phyloP scores from a whole-genome alignment of 768 basidiomycete genomes.

The Lentinula aciculospora region DNA sequence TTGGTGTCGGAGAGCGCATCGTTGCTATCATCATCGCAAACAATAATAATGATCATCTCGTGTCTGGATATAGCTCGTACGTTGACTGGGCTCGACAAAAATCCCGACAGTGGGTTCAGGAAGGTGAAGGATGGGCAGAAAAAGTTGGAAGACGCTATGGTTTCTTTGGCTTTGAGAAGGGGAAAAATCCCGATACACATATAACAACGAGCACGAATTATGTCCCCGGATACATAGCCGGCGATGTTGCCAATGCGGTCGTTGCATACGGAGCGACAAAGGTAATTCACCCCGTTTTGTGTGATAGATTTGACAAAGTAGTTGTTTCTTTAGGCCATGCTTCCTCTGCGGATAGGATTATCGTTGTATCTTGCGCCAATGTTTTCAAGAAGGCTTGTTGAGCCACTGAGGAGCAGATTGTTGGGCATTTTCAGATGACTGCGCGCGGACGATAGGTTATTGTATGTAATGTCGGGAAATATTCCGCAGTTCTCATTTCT shows the following conservation, averaged over 20 bases:
- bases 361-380: constrained; percentile 70
- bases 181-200: constrained; percentile 12
- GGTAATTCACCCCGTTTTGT: constrained; percentile 30
- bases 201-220: constrained; percentile 16
- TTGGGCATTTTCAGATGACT: constrained; percentile 23
- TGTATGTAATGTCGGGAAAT: neutral
- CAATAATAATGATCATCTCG: constrained; percentile 10
- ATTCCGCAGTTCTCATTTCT: too few species aligned
- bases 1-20: constrained; percentile 66
- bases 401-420: constrained; percentile 46
- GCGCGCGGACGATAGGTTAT: neutral
- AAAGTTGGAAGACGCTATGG: constrained; percentile 76
- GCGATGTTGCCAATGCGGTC: constrained; percentile 78
- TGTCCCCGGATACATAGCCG: constrained; percentile 45
- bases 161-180: constrained; percentile 70
- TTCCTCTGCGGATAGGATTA: constrained; percentile 67
- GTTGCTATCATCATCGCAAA: constrained; percentile 26
- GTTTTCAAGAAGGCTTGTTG: constrained; percentile 62
- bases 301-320: neutral
- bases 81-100: constrained; percentile 36
- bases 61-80: constrained; percentile 10
- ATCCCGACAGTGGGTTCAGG: constrained; percentile 60
- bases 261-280: constrained; percentile 79
- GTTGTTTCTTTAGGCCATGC: constrained; percentile 51
- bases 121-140: constrained; percentile 68